phyloP scores from a whole-genome alignment of 2,329 filamentous ascomycete species.

The Periconia macrospinosa region DNA sequence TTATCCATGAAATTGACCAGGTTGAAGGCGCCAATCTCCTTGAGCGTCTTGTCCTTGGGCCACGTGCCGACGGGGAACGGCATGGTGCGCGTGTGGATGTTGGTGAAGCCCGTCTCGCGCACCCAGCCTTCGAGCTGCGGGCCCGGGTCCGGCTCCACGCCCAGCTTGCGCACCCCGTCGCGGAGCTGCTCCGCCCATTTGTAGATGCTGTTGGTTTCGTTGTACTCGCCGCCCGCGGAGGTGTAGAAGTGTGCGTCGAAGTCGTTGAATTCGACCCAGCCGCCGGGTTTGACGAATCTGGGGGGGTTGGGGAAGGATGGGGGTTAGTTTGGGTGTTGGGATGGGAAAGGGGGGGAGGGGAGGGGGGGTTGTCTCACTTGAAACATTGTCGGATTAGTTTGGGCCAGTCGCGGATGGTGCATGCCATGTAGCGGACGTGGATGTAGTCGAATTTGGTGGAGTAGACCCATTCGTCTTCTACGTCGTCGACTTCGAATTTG shows the following conservation, averaged over 20 bases:
- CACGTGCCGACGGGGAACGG: conserved; percentile 26
- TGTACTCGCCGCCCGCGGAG: conserved; percentile 15
- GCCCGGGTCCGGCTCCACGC: conserved; percentile 45
- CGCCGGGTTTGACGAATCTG: conserved; percentile 40
- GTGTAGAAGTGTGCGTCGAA: conserved; percentile 28
- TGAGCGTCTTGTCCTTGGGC: conserved; percentile 29
- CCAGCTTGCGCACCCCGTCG: conserved; percentile 43
- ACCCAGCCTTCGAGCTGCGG: conserved; percentile 25
- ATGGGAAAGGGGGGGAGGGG: not conserved
- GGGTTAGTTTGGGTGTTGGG: not conserved
- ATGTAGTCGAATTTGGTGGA: conserved; percentile 28
- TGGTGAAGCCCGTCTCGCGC: conserved; percentile 25
- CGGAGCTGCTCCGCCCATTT: conserved; percentile 29
- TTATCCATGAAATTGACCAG: conserved; percentile 27
- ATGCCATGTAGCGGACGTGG: conserved; percentile 26
- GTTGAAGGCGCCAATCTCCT: conserved; percentile 31
- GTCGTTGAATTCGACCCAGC: conserved; percentile 33
- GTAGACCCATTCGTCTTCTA: conserved; percentile 37
- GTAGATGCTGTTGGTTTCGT: conserved; percentile 11
- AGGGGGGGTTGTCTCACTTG: conserved; percentile 23
- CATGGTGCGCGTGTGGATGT: conserved; percentile 19
- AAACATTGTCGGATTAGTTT: conserved; percentile 22
- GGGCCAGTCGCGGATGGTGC: conserved; percentile 26
- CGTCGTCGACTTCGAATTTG: conserved; percentile 41
- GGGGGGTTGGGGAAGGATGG: not conserved